Percentiles rank a stretch among this genome's conserved stretches.
Conservation (phyloP, 2,329 filamentous ascomycete genomes). For the Aspergillus amoenus region DNA sequence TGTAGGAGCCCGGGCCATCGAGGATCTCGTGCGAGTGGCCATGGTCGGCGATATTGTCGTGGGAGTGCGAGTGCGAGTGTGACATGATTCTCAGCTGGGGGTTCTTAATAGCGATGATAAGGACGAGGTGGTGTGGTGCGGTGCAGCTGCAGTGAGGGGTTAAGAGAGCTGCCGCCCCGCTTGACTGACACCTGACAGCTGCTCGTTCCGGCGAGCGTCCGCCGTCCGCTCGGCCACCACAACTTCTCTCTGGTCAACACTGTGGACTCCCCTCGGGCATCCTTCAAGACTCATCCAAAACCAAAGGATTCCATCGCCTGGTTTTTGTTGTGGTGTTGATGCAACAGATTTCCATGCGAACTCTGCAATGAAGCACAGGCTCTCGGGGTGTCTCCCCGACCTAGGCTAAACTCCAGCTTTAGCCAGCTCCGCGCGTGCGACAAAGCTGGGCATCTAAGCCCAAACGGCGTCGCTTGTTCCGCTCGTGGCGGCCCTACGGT, state of each 20-base stretch:
- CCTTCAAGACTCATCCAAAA: neutral
- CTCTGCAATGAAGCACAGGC: neutral
- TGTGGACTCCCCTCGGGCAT: too few relatives aligned
- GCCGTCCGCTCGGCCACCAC: neutral
- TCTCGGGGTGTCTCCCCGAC: constrained; percentile 8
- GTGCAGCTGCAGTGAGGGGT: neutral
- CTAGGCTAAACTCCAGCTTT: constrained; percentile 5
- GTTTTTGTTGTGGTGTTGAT: neutral
- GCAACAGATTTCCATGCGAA: neutral
- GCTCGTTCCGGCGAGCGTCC: neutral
- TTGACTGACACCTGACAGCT: neutral
- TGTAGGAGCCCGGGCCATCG: constrained; percentile 85
- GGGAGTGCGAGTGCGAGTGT: constrained; percentile 45
- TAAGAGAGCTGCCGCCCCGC: neutral
- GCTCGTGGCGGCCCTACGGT: constrained; percentile 1
- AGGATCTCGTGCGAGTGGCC: constrained; percentile 96
- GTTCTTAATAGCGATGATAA: neutral
- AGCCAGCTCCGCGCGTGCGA: constrained; percentile 5
- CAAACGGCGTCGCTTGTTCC: neutral
- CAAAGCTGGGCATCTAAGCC: constrained; percentile 8
- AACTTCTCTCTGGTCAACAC: too few relatives aligned
- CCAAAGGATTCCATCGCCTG: neutral
- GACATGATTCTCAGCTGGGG: constrained; percentile 21
- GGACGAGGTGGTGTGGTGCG: neutral
- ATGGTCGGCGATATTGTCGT: constrained; percentile 65